Conservation (phyloP, 768 basidiomycete genomes). For the Suillus americanus region DNA sequence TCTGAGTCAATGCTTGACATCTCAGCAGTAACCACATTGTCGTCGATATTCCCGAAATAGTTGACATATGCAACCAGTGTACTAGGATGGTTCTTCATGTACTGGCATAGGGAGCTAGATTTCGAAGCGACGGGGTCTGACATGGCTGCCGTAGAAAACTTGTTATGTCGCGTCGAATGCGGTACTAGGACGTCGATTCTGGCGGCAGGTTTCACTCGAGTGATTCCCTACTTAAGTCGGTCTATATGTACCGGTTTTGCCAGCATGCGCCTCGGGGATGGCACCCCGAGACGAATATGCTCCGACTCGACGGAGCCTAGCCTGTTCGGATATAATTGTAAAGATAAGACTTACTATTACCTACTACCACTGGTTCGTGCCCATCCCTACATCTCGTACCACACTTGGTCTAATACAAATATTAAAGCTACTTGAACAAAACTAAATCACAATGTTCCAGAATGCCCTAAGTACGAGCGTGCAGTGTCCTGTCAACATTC, state of each 20-base stretch:
- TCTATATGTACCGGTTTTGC: background rate
- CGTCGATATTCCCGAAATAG: conserved; percentile 43
- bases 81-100: conserved; percentile 56
- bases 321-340: no score
- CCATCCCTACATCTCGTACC: no score
- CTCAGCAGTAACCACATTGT: conserved; percentile 55
- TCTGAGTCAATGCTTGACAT: conserved; percentile 71
- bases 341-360: no score
- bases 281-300: no score
- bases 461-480: no score
- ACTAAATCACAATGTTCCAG: no score
- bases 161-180: background rate
- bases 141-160: conserved; percentile 34
- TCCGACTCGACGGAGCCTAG: background rate
- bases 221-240: background rate
- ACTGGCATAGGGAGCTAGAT: conserved; percentile 64
- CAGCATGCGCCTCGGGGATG: no score
- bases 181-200: background rate
- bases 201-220: background rate
- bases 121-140: conserved; percentile 61
- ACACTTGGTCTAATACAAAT: no score
- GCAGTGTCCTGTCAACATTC: no score
- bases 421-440: no score
- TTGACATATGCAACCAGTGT: conserved; percentile 74
- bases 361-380: no score